These are phyloP conservation scores for Coemansia sp. DNA, from an alignment of 192 early-diverging fungal genomes.

Conservation along the genomic window DNA sequence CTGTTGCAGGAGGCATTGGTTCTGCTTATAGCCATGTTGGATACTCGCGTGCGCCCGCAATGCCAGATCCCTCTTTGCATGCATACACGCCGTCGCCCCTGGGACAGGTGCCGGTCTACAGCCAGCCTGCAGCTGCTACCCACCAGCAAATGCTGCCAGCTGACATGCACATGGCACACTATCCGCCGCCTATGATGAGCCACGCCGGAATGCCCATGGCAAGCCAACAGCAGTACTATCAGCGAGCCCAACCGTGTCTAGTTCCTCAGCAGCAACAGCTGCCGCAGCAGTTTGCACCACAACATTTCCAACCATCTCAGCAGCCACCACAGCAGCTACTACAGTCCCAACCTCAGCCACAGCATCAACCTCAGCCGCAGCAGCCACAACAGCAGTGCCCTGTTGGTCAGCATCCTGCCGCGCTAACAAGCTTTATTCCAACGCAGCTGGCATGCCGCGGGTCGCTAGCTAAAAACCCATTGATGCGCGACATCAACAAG, in stretches of 20 bases:
- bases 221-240: neutral
- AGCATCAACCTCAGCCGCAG: slow-evolving; percentile 12
- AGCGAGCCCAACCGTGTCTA: neutral
- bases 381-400: neutral
- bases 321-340: slow-evolving; percentile 2
- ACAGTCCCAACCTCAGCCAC: slow-evolving; percentile 9
- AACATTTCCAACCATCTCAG: neutral
- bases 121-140: slow-evolving; percentile 11
- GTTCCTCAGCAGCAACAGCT: neutral
- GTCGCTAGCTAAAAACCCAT: slow-evolving; percentile 37
- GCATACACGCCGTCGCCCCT: slow-evolving; percentile 44
- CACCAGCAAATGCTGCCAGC: neutral
- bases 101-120: slow-evolving; percentile 21
- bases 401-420: slow-evolving; percentile 14
- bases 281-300: neutral
- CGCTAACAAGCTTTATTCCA: slow-evolving; percentile 43
- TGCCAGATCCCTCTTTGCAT: slow-evolving; percentile 8
- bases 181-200: neutral
- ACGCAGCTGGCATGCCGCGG: slow-evolving; percentile 10
- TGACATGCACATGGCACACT: neutral
- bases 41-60: neutral
- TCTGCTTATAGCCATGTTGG: slow-evolving; percentile 23
- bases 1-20: neutral
- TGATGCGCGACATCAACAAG: slow-evolving; percentile 53
- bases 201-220: neutral